A percentile compares a stretch with the other conserved stretches of the same genome.
phyloP scores from a whole-genome alignment of 1,284 basidiomycete species.

The Naganishia sp. region DNA sequence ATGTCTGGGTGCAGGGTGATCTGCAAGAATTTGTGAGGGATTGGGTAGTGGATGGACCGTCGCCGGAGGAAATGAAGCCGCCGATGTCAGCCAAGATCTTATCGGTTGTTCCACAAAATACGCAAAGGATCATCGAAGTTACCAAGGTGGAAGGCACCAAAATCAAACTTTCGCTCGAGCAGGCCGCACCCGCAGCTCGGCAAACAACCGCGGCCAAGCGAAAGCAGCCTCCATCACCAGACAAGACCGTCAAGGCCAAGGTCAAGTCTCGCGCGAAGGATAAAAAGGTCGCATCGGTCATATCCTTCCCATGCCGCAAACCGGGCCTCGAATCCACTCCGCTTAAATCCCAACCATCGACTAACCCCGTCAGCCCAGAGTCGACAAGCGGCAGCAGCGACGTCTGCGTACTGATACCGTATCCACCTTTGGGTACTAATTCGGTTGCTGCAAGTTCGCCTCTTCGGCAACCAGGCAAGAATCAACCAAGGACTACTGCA shows the following conservation, averaged over 20 bases:
- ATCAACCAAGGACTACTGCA: not conserved
- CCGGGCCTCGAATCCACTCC: slow-evolving; percentile 5
- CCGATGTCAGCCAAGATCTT: not conserved
- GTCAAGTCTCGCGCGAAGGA: not conserved
- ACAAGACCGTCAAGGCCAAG: slow-evolving; percentile 16
- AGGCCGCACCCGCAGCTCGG: not conserved
- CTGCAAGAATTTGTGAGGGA: slow-evolving; percentile 72
- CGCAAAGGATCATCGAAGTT: slow-evolving; percentile 1
- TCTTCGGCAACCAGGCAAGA: not conserved
- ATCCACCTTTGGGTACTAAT: not conserved
- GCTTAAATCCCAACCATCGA: not conserved
- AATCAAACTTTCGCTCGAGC: slow-evolving; percentile 7
- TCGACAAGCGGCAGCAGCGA: not conserved
- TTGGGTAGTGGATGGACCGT: slow-evolving; percentile 31
- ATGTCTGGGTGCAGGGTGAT: slow-evolving; percentile 87
- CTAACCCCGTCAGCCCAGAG: not conserved
- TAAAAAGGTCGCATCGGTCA: not conserved
- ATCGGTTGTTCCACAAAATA: not conserved
- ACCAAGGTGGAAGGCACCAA: slow-evolving; percentile 25
- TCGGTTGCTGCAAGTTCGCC: not conserved
- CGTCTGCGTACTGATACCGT: not conserved
- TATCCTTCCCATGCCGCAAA: slow-evolving; percentile 4
- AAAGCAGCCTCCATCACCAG: slow-evolving; percentile 19
- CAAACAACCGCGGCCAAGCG: not conserved
- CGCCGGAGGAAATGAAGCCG: slow-evolving; percentile 15